Percentiles rank a stretch among this genome's conserved stretches.
Conservation (phyloP, 805 yeast species). For the Dipodascus albidus region DNA sequence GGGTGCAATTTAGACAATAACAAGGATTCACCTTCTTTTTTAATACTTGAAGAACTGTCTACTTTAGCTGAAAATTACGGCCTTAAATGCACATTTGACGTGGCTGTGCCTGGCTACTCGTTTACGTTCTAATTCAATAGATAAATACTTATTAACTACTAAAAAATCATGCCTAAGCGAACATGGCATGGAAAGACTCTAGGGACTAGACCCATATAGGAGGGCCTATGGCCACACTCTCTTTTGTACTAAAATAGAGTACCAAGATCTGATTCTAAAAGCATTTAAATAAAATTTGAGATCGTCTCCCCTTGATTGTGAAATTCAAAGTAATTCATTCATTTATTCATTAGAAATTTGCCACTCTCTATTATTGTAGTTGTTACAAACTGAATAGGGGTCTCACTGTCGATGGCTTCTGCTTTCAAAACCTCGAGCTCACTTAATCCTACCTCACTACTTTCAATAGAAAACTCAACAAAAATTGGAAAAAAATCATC, state of each 20-base stretch:
- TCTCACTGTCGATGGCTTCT: neutral
- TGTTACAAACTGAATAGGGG: neutral
- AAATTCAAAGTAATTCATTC: too few relatives aligned
- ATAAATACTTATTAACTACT: too few relatives aligned
- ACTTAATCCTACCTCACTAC: neutral
- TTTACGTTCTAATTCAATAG: neutral
- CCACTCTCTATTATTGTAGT: neutral
- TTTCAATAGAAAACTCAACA: neutral
- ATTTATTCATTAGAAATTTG: neutral
- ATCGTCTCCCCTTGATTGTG: too few relatives aligned
- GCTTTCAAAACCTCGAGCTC: neutral
- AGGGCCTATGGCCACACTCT: too few relatives aligned
- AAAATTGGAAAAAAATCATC: conserved; percentile 77
- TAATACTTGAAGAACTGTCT: neutral
- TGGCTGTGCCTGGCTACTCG: conserved; percentile 2
- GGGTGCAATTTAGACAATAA: neutral
- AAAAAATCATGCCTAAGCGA: too few relatives aligned
- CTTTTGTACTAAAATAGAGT: too few relatives aligned
- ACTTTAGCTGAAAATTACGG: neutral
- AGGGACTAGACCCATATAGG: too few relatives aligned
- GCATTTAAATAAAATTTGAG: too few relatives aligned
- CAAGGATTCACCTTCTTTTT: neutral
- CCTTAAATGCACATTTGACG: neutral
- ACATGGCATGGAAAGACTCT: too few relatives aligned
- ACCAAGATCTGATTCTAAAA: too few relatives aligned